Evolutionary conservation across 768 basidiomycete genomes (phyloP).

Genomic region (Myochromella boudieri): DNA sequence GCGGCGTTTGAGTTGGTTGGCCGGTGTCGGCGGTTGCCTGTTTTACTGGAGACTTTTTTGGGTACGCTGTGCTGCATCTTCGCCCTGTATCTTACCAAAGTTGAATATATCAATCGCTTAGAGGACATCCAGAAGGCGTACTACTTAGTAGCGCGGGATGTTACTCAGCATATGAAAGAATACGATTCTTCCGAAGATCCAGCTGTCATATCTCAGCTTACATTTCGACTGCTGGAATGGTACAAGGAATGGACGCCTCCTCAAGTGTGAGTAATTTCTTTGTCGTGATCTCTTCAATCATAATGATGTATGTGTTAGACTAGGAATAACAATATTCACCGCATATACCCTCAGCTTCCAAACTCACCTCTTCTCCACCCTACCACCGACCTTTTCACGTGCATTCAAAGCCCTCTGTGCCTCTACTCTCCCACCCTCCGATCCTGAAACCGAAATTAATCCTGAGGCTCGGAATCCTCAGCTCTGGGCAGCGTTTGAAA

Average conservation of each 20-base stretch:
- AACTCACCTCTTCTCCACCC: conserved; percentile 68
- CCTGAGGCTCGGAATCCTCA: conserved; percentile 20
- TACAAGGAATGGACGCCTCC: conserved; percentile 74
- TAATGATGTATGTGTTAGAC: conserved; percentile 35
- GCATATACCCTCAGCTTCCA: conserved; percentile 72
- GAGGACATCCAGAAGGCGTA: conserved; percentile 65
- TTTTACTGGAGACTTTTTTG: conserved; percentile 69
- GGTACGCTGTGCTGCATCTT: conserved; percentile 40
- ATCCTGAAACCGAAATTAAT: conserved; percentile 18
- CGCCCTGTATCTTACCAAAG: not conserved
- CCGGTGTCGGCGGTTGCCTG: conserved; percentile 57
- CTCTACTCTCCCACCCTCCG: conserved; percentile 47
- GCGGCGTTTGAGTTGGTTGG: conserved; percentile 60
- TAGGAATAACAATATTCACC: conserved; percentile 57
- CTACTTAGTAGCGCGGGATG: conserved; percentile 59
- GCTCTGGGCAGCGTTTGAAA: conserved; percentile 64
- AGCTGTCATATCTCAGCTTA: conserved; percentile 49
- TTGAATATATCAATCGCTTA: conserved; percentile 22
- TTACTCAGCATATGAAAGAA: conserved; percentile 52
- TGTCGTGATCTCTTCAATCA: not conserved
- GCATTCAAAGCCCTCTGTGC: conserved; percentile 71
- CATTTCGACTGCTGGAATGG: conserved; percentile 68
- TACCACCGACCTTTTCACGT: conserved; percentile 65
- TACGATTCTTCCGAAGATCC: conserved; percentile 56
- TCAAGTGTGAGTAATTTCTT: conserved; percentile 47